These are phyloP conservation scores for Microcera coccophila DNA, from an alignment of 2,329 filamentous ascomycete genomes.

Conservation along the genomic window DNA sequence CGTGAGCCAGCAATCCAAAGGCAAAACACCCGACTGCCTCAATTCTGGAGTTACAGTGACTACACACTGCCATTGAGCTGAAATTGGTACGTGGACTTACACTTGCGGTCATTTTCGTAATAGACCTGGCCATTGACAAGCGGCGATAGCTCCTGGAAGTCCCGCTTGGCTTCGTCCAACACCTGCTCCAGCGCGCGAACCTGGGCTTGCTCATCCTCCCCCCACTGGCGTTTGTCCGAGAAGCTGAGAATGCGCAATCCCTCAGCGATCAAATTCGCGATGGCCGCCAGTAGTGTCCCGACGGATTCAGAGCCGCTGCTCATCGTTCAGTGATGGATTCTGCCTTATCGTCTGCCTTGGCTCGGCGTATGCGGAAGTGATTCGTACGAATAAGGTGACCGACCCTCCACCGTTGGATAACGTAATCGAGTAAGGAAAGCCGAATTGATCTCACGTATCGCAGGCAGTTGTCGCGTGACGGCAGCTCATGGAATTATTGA, in stretches of 20 bases:
- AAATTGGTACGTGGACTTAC: too few species aligned
- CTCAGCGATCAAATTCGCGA: constrained; percentile 52
- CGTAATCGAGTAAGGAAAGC: too few species aligned
- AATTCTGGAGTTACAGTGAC: too few species aligned
- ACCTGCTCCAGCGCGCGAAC: constrained; percentile 50
- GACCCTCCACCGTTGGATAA: too few species aligned
- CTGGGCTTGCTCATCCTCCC: constrained; percentile 57
- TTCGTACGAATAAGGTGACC: too few species aligned
- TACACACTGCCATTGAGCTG: too few species aligned
- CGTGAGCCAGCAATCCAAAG: too few species aligned
- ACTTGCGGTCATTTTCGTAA: constrained; percentile 54
- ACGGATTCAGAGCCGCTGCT: constrained; percentile 48
- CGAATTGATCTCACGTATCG: too few species aligned
- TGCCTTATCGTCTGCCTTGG: too few species aligned
- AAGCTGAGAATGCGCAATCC: constrained; percentile 52
- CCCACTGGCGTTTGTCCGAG: constrained; percentile 57
- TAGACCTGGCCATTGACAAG: constrained; percentile 55
- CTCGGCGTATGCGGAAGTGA: too few species aligned
- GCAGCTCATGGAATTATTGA: neutral
- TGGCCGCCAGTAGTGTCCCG: constrained; percentile 55
- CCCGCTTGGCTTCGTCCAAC: constrained; percentile 57
- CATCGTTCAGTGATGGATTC: constrained; percentile 29
- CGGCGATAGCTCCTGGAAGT: constrained; percentile 55
- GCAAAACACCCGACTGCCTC: too few species aligned
- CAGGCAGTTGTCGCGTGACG: neutral